These are phyloP conservation scores for Luffa aegyptiaca DNA, from an alignment of 306 rosid genomes.

Conservation along the genomic window DNA sequence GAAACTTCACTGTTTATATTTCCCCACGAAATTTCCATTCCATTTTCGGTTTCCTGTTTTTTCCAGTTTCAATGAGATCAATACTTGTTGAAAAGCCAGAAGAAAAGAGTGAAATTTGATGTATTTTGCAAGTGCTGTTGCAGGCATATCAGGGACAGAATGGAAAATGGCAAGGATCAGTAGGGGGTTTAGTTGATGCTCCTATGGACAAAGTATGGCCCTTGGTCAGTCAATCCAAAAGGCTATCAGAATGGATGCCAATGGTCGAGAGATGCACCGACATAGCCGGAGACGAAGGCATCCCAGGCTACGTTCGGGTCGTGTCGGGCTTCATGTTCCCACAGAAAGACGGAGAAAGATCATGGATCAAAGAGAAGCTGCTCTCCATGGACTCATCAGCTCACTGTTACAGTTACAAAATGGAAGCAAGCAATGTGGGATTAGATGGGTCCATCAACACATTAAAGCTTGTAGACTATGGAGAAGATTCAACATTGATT, in stretches of 20 bases:
- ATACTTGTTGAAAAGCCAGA: not conserved
- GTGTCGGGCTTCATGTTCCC: slow-evolving; percentile 82
- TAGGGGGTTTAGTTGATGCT: slow-evolving; percentile 49
- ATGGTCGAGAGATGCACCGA: slow-evolving; percentile 63
- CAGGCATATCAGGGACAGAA: slow-evolving; percentile 8
- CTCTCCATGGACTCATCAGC: slow-evolving; percentile 41
- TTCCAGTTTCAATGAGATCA: not conserved
- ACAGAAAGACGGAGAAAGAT: slow-evolving; percentile 62
- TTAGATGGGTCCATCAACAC: slow-evolving; percentile 63
- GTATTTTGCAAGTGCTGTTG: not conserved
- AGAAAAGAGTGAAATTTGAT: not conserved
- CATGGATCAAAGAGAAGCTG: slow-evolving; percentile 85
- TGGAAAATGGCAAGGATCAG: slow-evolving; percentile 61
- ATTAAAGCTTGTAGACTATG: slow-evolving; percentile 49
- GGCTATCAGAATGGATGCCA: slow-evolving; percentile 66
- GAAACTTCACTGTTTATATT: not conserved
- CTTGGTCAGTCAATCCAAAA: slow-evolving; percentile 45
- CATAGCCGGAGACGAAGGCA: slow-evolving; percentile 50
- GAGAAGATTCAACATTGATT: slow-evolving; percentile 49
- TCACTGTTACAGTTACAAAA: slow-evolving; percentile 38
- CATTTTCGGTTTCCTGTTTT: not conserved
- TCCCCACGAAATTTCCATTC: not conserved
- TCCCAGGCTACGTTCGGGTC: slow-evolving; percentile 44
- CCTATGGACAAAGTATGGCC: slow-evolving; percentile 53
- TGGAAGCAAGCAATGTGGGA: slow-evolving; percentile 80